Conservation (phyloP, 2,329 filamentous ascomycete species). For the Trichoderma lentiforme region DNA sequence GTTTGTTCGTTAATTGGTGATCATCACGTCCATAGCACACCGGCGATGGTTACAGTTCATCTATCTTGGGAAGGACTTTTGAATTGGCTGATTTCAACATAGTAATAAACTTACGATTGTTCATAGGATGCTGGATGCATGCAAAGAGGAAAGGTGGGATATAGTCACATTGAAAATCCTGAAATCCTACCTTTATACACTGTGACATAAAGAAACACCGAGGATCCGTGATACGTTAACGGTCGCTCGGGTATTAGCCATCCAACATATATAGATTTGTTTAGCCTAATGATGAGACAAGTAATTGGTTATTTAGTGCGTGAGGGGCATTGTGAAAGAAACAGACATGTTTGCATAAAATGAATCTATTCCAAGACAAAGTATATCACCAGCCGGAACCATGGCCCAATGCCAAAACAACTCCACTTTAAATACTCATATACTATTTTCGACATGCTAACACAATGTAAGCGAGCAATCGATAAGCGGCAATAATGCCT, state of each 20-base stretch:
- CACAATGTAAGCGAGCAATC: slow-evolving; percentile 19
- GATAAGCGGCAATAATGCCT: slow-evolving; percentile 63
- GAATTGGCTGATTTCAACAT: not conserved
- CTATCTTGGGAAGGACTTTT: not conserved
- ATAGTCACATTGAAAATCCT: not conserved
- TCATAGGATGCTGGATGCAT: not conserved
- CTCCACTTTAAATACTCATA: not conserved
- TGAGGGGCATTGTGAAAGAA: not conserved
- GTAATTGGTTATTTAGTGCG: not conserved
- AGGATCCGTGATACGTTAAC: not conserved
- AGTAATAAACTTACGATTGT: not conserved
- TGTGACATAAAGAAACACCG: not conserved
- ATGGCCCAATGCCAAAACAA: not conserved
- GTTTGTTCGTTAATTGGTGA: not conserved
- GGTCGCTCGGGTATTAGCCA: not conserved
- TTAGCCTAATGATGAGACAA: not conserved
- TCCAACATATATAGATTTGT: not conserved
- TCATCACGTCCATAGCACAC: not conserved
- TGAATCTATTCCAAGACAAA: not conserved
- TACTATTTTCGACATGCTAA: not conserved
- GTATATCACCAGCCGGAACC: not conserved
- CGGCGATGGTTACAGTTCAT: not conserved
- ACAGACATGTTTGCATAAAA: not conserved
- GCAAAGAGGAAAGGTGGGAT: not conserved
- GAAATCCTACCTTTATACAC: not conserved